A percentile compares a stretch with the other conserved stretches of the same genome.
phyloP scores from a whole-genome alignment of 345 rosid species.

The Excoecaria cochinchinensis region DNA sequence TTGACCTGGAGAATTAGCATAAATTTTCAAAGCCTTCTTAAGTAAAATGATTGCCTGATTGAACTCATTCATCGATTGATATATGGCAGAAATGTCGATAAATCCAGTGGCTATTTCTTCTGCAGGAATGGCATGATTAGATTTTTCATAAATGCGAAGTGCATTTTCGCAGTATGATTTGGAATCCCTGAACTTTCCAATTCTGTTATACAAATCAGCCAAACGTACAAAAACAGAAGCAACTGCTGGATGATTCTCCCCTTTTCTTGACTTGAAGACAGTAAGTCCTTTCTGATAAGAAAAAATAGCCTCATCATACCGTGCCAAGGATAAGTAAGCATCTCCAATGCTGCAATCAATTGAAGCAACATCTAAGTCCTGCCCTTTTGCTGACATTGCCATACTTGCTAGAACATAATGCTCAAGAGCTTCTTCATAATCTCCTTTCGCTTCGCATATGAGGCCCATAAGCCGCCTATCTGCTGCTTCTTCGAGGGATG shows the following conservation, averaged over 20 bases:
- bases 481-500: slow-evolving; percentile 78
- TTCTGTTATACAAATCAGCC: slow-evolving; percentile 81
- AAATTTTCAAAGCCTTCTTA: slow-evolving; percentile 63
- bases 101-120: slow-evolving; percentile 86
- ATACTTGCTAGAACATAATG: slow-evolving; percentile 82
- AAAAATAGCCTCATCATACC: slow-evolving; percentile 83
- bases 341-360: slow-evolving; percentile 93
- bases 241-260: slow-evolving; percentile 77
- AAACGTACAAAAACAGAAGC: slow-evolving; percentile 84
- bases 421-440: slow-evolving; percentile 81
- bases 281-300: slow-evolving; percentile 86
- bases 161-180: slow-evolving; percentile 84
- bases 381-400: slow-evolving; percentile 74
- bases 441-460: slow-evolving; percentile 71
- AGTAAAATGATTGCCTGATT: slow-evolving; percentile 64
- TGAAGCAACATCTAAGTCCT: slow-evolving; percentile 65
- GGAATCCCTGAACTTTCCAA: slow-evolving; percentile 76
- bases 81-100: slow-evolving; percentile 76
- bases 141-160: slow-evolving; percentile 57
- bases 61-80: slow-evolving; percentile 76
- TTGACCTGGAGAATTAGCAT: slow-evolving; percentile 59
- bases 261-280: slow-evolving; percentile 67
- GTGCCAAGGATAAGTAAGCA: slow-evolving; percentile 72
- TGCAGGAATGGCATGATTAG: slow-evolving; percentile 49
- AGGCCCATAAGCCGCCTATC: slow-evolving; percentile 90